phyloP scores from a whole-genome alignment of 345 rosid genomes.

The Hibiscus mutabilis region DNA sequence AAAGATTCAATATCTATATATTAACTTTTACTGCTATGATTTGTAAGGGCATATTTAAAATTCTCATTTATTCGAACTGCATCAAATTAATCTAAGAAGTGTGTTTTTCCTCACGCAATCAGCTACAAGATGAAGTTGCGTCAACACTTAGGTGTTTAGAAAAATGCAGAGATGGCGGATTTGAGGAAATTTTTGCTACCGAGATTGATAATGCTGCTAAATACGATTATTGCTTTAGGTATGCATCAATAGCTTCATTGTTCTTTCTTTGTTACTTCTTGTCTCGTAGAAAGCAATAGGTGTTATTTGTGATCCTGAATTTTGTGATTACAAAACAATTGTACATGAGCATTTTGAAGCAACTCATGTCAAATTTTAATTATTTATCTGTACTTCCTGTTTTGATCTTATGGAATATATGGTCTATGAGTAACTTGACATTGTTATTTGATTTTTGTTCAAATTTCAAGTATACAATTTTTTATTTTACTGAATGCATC shows the following conservation, averaged over 20 bases:
- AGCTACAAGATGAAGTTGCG: slow-evolving; percentile 82
- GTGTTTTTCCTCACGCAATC: slow-evolving; percentile 11
- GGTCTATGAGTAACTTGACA: background rate
- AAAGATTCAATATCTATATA: background rate
- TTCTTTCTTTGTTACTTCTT: background rate
- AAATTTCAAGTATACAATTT: background rate
- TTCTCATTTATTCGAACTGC: background rate
- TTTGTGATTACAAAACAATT: background rate
- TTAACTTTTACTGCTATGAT: background rate
- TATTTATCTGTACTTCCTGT: background rate
- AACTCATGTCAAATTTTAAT: background rate
- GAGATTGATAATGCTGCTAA: slow-evolving; percentile 74
- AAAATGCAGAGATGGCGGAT: slow-evolving; percentile 67
- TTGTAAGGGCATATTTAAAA: background rate
- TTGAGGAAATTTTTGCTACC: slow-evolving; percentile 65
- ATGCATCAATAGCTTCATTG: background rate
- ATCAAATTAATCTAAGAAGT: background rate
- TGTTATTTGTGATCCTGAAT: background rate
- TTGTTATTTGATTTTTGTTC: background rate
- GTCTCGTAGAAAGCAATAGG: no score
- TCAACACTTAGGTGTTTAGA: slow-evolving; percentile 57
- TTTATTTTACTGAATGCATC: background rate
- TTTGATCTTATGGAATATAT: background rate
- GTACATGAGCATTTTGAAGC: background rate
- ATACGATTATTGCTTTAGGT: slow-evolving; percentile 79